A percentile compares a stretch with the other conserved stretches of the same genome.
Evolutionary conservation across 2,329 filamentous ascomycete genomes (phyloP).

Genomic region (Cercospora brassicicola): DNA sequence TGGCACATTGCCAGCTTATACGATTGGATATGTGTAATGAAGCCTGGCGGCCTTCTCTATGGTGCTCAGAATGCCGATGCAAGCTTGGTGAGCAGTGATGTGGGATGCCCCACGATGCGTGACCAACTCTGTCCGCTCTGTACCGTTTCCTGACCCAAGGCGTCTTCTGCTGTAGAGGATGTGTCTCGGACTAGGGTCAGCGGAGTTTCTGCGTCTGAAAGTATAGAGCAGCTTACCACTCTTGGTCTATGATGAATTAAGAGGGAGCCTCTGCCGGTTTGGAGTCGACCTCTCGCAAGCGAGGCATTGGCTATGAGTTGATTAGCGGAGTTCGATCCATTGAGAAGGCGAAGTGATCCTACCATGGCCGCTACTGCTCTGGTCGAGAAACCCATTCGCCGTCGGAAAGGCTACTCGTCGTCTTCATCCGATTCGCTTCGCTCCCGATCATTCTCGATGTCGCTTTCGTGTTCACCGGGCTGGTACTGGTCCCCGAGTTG

Average conservation of each 20-base stretch:
- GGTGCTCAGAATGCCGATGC: neutral
- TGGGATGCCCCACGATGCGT: neutral
- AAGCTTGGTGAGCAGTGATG: neutral
- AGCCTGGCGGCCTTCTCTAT: neutral
- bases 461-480: neutral
- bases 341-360: neutral
- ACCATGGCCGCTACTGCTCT: neutral
- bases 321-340: neutral
- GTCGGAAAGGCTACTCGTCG: neutral
- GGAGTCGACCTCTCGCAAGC: neutral
- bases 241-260: neutral
- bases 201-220: neutral
- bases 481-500: neutral
- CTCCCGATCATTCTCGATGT: neutral
- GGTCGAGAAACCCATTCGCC: neutral
- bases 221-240: neutral
- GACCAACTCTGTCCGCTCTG: neutral
- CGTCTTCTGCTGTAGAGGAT: neutral
- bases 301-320: neutral
- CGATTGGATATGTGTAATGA: constrained; percentile 1
- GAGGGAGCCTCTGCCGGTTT: neutral
- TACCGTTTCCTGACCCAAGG: neutral
- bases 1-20: neutral
- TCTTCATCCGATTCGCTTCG: neutral
- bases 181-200: neutral